Evolutionary conservation across 2,329 filamentous ascomycete genomes (phyloP).

Genomic region (Exophiala bonariae): DNA sequence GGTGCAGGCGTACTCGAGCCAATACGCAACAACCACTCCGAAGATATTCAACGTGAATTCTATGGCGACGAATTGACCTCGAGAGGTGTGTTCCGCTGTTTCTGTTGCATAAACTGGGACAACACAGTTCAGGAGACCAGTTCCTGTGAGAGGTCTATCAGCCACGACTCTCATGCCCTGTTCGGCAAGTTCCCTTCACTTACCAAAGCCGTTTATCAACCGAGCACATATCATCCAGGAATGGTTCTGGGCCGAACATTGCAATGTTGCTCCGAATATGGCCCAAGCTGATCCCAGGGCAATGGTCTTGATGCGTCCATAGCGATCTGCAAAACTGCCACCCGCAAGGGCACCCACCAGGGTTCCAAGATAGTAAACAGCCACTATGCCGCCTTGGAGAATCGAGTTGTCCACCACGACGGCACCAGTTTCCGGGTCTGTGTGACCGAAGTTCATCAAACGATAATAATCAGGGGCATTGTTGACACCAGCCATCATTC

Average conservation of each 20-base stretch:
- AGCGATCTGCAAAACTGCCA: slow-evolving; percentile 63
- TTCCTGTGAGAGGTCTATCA: slow-evolving; percentile 69
- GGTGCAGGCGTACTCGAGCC: slow-evolving; percentile 51
- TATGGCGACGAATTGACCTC: slow-evolving; percentile 69
- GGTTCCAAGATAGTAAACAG: slow-evolving; percentile 57
- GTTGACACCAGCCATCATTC: slow-evolving; percentile 56
- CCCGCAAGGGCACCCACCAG: slow-evolving; percentile 64
- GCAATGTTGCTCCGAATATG: slow-evolving; percentile 62
- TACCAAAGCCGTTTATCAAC: too few species aligned
- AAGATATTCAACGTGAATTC: slow-evolving; percentile 71
- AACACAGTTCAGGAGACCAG: slow-evolving; percentile 69
- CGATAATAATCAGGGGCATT: slow-evolving; percentile 64
- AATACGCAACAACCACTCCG: slow-evolving; percentile 32
- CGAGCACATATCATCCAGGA: slow-evolving; percentile 65
- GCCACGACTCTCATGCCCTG: too few species aligned
- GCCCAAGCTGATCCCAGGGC: slow-evolving; percentile 59
- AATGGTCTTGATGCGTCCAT: slow-evolving; percentile 65
- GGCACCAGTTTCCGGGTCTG: slow-evolving; percentile 44
- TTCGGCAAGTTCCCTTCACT: too few species aligned
- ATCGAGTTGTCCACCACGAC: slow-evolving; percentile 61
- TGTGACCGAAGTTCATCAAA: slow-evolving; percentile 65
- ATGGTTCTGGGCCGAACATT: slow-evolving; percentile 64
- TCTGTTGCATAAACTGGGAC: slow-evolving; percentile 72
- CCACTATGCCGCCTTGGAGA: slow-evolving; percentile 63
- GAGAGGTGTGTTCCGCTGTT: slow-evolving; percentile 65